Percentiles rank a stretch among this genome's conserved stretches.
Evolutionary conservation across 352 stramenopile genomes (phyloP).

Genomic region (Phytophthora crassamura): DNA sequence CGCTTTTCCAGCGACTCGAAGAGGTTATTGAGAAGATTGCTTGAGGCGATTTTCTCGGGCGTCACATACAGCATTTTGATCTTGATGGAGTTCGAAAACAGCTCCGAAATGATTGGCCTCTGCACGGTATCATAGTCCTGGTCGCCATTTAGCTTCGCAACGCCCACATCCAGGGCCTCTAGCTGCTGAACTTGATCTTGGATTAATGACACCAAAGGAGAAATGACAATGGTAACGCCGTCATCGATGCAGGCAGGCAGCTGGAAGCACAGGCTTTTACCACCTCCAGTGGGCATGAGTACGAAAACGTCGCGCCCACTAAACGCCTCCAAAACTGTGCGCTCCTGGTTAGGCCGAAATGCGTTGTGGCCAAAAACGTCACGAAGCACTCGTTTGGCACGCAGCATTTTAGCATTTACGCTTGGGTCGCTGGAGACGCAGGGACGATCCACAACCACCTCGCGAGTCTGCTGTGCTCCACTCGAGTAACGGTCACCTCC

Average conservation of each 20-base stretch:
- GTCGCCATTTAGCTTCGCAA: conserved; percentile 86
- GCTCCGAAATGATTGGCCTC: conserved; percentile 84
- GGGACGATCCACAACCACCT: conserved; percentile 31
- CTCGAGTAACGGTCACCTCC: conserved; percentile 9
- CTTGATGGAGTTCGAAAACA: conserved; percentile 84
- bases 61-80: conserved; percentile 99
- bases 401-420: conserved; percentile 72
- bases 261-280: conserved; percentile 99
- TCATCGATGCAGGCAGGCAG: conserved; percentile 89
- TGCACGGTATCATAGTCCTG: conserved; percentile 90
- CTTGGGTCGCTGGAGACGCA: conserved; percentile 55
- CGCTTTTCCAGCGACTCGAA: conserved; percentile 82
- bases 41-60: conserved; percentile 96
- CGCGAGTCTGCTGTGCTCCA: conserved; percentile 13
- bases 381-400: conserved; percentile 73
- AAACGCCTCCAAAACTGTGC: conserved; percentile 95
- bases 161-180: conserved; percentile 92
- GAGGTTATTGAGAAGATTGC: conserved; percentile 87
- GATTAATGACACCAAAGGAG: conserved; percentile 98
- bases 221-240: conserved; percentile 98
- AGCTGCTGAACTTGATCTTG: conserved; percentile 99
- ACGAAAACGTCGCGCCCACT: conserved; percentile 96
- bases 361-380: conserved; percentile 96
- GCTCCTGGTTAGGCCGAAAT: conserved; percentile 96
- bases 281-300: conserved; percentile 99